A percentile compares a stretch with the other conserved stretches of the same genome.
These are phyloP conservation scores for Penicillium griseofulvum DNA, from an alignment of 2,329 filamentous ascomycete genomes.

Conservation along the genomic window DNA sequence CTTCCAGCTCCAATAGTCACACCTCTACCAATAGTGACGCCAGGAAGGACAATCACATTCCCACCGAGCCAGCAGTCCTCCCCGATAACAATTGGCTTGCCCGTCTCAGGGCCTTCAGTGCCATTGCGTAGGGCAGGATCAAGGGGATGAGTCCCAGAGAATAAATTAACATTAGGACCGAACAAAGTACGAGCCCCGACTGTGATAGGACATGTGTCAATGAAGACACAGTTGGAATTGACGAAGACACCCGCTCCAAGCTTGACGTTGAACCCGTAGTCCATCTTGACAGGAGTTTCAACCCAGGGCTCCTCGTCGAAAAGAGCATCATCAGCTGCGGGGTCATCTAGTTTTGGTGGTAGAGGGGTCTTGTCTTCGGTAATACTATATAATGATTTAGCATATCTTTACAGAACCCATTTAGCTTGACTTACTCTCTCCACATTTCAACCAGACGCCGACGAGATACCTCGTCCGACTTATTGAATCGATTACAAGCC, in stretches of 20 bases:
- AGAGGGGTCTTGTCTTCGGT: slow-evolving; percentile 61
- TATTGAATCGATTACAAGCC: slow-evolving; percentile 65
- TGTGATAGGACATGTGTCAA: slow-evolving; percentile 72
- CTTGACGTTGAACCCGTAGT: slow-evolving; percentile 75
- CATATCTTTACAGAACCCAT: background rate
- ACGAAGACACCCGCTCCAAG: slow-evolving; percentile 71
- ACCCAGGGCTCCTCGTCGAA: slow-evolving; percentile 68
- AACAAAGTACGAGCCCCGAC: slow-evolving; percentile 76
- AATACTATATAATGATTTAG: slow-evolving; percentile 50
- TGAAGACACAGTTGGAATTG: slow-evolving; percentile 70
- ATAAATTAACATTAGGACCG: slow-evolving; percentile 76
- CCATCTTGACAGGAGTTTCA: slow-evolving; percentile 66
- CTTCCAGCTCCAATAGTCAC: slow-evolving; percentile 74
- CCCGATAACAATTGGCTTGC: slow-evolving; percentile 70
- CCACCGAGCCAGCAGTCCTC: slow-evolving; percentile 81
- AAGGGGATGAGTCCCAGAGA: slow-evolving; percentile 70
- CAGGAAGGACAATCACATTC: slow-evolving; percentile 67
- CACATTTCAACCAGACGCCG: slow-evolving; percentile 65
- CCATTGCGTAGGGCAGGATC: slow-evolving; percentile 74
- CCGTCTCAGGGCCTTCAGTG: slow-evolving; percentile 69
- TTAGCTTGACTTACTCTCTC: slow-evolving; percentile 58
- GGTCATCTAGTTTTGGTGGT: slow-evolving; percentile 56
- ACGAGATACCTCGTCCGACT: slow-evolving; percentile 58
- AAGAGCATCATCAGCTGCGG: slow-evolving; percentile 63
- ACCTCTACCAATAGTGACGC: slow-evolving; percentile 74